Base-by-base conservation (phyloP, 1,284 basidiomycete genomes). In the Rhizoctonia solani region DNA sequence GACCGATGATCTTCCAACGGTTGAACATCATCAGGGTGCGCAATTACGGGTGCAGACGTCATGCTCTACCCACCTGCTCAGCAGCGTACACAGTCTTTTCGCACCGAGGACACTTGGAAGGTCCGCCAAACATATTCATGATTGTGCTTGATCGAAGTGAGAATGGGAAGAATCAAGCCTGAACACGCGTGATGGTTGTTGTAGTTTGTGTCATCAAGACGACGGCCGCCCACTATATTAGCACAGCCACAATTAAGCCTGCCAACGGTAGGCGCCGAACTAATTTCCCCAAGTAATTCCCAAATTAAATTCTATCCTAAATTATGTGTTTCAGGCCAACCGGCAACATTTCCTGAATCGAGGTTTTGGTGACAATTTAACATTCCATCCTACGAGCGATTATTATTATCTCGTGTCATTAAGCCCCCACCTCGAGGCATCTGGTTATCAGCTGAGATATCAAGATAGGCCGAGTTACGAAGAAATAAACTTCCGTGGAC, bases 51-150 rank as follows among this genome's bases (percentile, higher is more conserved):
- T 21, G 50, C 29, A 23, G 50, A 65, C 39, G 39, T 75, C 89
- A 83, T 49, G 88, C 89, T 67, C 88, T 88, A 42, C 90, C 89
- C 69, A 86, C 89, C 83, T 91, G 89, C 75, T 92, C 89, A 68
- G 90, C 90, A 69, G 88, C 88, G 76, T 92, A 92, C 23, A 92
- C 90, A 0, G 82, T 76, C 75, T 86, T 88, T 70, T 75, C 76
- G 76, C 89, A 90, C 74, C 83, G 78, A 25, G 88, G 86, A 73
- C 88, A 90, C 67, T 80, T 76, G 34, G 86, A 83, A 4, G 83
- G 83, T 41, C 84, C 85, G 71, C 85, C 86, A 71, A 86, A 89
- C 0, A 85, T 52, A 52, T 70, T 70, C 69, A 70, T 70, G 39
- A 16, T n/a, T n/a, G n/a, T 32, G 34, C 34, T 44, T 30, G 21